Evolutionary conservation across 2,329 filamentous ascomycete species (phyloP).

Genomic region (Arachnomyces sp.): DNA sequence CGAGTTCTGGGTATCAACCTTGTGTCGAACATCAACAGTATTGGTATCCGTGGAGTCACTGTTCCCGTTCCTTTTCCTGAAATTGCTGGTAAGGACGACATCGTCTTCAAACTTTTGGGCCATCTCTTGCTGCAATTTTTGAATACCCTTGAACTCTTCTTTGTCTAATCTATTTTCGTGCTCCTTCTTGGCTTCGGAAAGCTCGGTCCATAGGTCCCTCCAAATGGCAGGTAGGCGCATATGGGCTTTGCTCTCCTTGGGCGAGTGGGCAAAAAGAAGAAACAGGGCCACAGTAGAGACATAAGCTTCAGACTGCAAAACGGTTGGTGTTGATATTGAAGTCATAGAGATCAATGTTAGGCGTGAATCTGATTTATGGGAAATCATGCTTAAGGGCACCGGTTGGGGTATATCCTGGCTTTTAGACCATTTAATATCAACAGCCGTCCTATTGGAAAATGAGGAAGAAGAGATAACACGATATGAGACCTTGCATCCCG

Average conservation of each 20-base stretch:
- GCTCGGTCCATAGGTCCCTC: slow-evolving; percentile 79
- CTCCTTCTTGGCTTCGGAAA: slow-evolving; percentile 62
- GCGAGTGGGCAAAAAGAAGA: slow-evolving; percentile 65
- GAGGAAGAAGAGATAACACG: slow-evolving; percentile 63
- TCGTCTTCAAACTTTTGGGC: slow-evolving; percentile 54
- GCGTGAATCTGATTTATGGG: slow-evolving; percentile 37
- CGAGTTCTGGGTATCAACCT: slow-evolving; percentile 20
- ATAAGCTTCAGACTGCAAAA: slow-evolving; percentile 78
- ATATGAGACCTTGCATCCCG: slow-evolving; percentile 59
- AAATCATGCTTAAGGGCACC: slow-evolving; percentile 35
- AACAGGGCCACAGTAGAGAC: slow-evolving; percentile 77
- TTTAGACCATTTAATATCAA: slow-evolving; percentile 74
- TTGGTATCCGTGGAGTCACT: slow-evolving; percentile 11
- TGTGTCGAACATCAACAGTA: slow-evolving; percentile 16
- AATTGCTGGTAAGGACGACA: slow-evolving; percentile 69
- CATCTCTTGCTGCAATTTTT: slow-evolving; percentile 28
- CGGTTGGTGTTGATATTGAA: slow-evolving; percentile 63
- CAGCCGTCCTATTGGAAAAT: slow-evolving; percentile 67
- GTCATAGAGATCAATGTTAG: slow-evolving; percentile 64
- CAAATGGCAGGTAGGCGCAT: slow-evolving; percentile 70
- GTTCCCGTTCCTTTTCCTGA: slow-evolving; percentile 47
- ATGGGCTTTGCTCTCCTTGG: slow-evolving; percentile 79
- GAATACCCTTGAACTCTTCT: slow-evolving; percentile 58
- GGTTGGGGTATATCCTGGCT: slow-evolving; percentile 49
- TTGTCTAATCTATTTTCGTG: slow-evolving; percentile 65